Conservation (phyloP, 1,284 basidiomycete genomes). For the Apiotrichum akiyoshidainum region DNA sequence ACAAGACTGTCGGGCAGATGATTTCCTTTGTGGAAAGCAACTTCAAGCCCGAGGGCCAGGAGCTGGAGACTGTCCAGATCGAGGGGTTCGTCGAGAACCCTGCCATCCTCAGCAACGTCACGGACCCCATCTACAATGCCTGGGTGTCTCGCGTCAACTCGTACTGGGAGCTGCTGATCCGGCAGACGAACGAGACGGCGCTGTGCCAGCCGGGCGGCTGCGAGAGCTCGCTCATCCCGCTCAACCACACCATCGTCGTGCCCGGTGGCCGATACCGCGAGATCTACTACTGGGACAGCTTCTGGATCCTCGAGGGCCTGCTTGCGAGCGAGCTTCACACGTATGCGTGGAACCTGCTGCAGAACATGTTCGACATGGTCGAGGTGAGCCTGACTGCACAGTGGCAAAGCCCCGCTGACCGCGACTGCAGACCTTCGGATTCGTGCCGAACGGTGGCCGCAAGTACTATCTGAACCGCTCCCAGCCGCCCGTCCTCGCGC, state of each 20-base stretch:
- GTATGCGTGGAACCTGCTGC: slow-evolving; percentile 70
- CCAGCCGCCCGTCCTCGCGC: slow-evolving; percentile 81
- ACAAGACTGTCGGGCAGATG: slow-evolving; percentile 54
- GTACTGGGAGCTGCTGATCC: slow-evolving; percentile 75
- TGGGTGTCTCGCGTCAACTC: slow-evolving; percentile 74
- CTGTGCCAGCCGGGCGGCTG: slow-evolving; percentile 64
- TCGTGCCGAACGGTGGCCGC: slow-evolving; percentile 85
- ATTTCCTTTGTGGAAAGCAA: slow-evolving; percentile 70
- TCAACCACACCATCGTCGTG: slow-evolving; percentile 85
- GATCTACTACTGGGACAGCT: slow-evolving; percentile 51
- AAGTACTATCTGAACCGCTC: slow-evolving; percentile 70
- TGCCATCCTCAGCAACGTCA: slow-evolving; percentile 67
- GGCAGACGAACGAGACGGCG: slow-evolving; percentile 63
- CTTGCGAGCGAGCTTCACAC: slow-evolving; percentile 71
- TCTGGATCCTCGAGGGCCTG: slow-evolving; percentile 81
- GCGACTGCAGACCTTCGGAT: slow-evolving; percentile 57
- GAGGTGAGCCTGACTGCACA: no score
- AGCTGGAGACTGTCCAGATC: slow-evolving; percentile 65
- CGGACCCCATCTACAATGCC: slow-evolving; percentile 66
- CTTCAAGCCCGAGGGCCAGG: slow-evolving; percentile 73
- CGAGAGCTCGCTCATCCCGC: slow-evolving; percentile 77
- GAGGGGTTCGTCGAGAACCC: slow-evolving; percentile 63
- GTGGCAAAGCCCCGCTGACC: slow-evolving; percentile 21
- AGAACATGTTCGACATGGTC: slow-evolving; percentile 91
- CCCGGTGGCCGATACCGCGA: slow-evolving; percentile 73